Evolutionary conservation across 441 rosid species (phyloP), one percentile per base, ranked within the genome.

Genomic region (Viola pubescens): DNA sequence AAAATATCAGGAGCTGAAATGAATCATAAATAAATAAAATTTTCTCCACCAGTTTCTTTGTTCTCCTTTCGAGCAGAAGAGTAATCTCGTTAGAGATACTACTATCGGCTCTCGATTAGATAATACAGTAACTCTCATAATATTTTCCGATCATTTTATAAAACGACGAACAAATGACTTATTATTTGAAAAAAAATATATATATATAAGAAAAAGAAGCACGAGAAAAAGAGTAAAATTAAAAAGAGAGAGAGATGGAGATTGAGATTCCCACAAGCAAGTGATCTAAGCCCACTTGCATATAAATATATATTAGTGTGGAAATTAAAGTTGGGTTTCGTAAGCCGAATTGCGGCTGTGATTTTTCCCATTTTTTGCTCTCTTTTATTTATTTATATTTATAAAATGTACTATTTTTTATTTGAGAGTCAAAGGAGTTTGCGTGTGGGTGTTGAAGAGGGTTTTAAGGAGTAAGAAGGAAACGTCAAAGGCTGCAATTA

Each of bases 371-470:
- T 40, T 6, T 49, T 2, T 13, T 11, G 5, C 19, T 4, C 34
- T 51, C n/a, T 42, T 2, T 7, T 26, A 13, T 1, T 34, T 11
- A 40, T 40, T 2, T 9, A 14, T 4, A 16, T 47, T 4, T 39
- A 39, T 60, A 7, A 50, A 16, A 16, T 16, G 19, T 7, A 11
- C 58, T 59, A 60, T 50, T 46, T 1, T 39, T 40, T 58, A 66
- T 58, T 60, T 37, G 73, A 64, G 75, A 71, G 90, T 84, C 92
- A 83, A 85, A 82, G 84, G 84, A 77, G 89, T 62, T 86, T 82
- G 96, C 96, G 98, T 86, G 94, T 71, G 81, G 89, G 77, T 69
- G 79, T 81, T 60, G 87, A 72, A 78, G 77, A 81, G 76, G 76
- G 55, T 72, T 75, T 72, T 14, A 55, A 59, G 82, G 81, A 62